Evolutionary conservation across 805 yeast species (phyloP).

Genomic region (Kodamaea sagamina): DNA sequence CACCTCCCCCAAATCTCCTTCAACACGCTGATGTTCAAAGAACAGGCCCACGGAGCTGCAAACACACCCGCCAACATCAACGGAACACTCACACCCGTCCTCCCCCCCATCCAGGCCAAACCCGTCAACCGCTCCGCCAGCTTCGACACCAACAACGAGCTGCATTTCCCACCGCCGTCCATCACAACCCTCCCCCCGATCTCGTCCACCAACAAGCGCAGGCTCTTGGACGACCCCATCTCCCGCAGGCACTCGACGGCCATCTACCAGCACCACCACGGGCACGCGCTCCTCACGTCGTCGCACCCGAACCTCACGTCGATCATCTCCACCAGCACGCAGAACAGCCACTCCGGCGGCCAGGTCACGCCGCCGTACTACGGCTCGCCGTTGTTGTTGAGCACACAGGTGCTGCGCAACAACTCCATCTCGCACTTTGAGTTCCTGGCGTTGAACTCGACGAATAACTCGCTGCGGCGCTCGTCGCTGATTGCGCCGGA

Average conservation of each 20-base stretch:
- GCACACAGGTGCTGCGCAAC: constrained; percentile 40
- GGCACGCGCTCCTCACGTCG: constrained; percentile 11
- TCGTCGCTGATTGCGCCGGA: constrained; percentile 45
- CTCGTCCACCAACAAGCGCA: constrained; percentile 16
- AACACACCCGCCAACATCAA: constrained; percentile 2
- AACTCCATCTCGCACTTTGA: constrained; percentile 41
- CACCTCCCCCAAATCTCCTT: constrained; percentile 39
- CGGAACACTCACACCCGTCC: not conserved
- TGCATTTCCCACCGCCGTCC: constrained; percentile 13
- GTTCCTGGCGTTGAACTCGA: constrained; percentile 22
- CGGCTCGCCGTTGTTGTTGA: constrained; percentile 31
- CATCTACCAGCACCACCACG: constrained; percentile 10
- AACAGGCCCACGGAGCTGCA: constrained; percentile 5
- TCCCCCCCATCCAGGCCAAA: constrained; percentile 13
- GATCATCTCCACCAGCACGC: constrained; percentile 6
- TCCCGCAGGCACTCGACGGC: constrained; percentile 19
- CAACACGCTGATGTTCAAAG: constrained; percentile 44
- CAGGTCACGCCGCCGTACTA: constrained; percentile 32
- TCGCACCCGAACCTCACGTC: constrained; percentile 17
- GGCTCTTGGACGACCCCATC: constrained; percentile 19
- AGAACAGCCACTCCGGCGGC: constrained; percentile 9
- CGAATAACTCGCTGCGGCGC: constrained; percentile 35
- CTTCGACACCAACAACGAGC: constrained; percentile 10
- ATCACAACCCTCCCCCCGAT: constrained; percentile 20
- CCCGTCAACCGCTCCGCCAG: constrained; percentile 11